Percentiles rank a stretch among this genome's conserved stretches.
phyloP scores from a whole-genome alignment of 495 filamentous ascomycete species.

The Neurospora sp. region DNA sequence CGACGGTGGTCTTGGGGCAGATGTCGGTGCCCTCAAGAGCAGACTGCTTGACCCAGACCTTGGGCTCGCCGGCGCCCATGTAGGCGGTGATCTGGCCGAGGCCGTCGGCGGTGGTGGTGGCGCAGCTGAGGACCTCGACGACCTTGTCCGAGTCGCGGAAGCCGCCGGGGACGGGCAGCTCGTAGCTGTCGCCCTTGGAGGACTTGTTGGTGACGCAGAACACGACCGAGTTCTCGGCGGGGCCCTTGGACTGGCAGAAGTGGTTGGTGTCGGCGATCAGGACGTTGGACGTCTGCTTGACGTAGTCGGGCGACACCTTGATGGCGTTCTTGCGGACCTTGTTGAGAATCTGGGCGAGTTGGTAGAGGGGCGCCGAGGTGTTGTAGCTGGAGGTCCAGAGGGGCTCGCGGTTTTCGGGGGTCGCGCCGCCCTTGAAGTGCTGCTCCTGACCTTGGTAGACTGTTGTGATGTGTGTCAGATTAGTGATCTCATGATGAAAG shows the following conservation, averaged over 20 bases:
- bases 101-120: slow-evolving; percentile 11
- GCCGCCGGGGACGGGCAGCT: slow-evolving; percentile 10
- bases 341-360: slow-evolving; percentile 46
- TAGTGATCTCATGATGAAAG: background rate
- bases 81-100: slow-evolving; percentile 15
- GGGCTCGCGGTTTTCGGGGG: slow-evolving; percentile 63
- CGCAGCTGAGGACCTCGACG: slow-evolving; percentile 20
- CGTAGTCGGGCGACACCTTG: slow-evolving; percentile 31
- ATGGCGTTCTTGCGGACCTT: slow-evolving; percentile 51
- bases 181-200: slow-evolving; percentile 17
- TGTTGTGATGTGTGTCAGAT: slow-evolving; percentile 1
- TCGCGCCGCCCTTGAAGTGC: slow-evolving; percentile 47
- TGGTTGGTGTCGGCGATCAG: slow-evolving; percentile 46
- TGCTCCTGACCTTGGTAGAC: slow-evolving; percentile 60
- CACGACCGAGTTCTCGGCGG: slow-evolving; percentile 38
- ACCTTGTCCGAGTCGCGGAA: slow-evolving; percentile 18
- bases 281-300: slow-evolving; percentile 43
- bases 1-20: slow-evolving; percentile 12
- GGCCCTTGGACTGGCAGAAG: slow-evolving; percentile 57
- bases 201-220: slow-evolving; percentile 25
- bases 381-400: slow-evolving; percentile 59
- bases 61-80: slow-evolving; percentile 17
- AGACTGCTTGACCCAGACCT: slow-evolving; percentile 9
- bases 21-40: slow-evolving; percentile 14
- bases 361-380: slow-evolving; percentile 49